Conservation (phyloP, 805 yeast species). For the Blastobotrys peoriensis region DNA sequence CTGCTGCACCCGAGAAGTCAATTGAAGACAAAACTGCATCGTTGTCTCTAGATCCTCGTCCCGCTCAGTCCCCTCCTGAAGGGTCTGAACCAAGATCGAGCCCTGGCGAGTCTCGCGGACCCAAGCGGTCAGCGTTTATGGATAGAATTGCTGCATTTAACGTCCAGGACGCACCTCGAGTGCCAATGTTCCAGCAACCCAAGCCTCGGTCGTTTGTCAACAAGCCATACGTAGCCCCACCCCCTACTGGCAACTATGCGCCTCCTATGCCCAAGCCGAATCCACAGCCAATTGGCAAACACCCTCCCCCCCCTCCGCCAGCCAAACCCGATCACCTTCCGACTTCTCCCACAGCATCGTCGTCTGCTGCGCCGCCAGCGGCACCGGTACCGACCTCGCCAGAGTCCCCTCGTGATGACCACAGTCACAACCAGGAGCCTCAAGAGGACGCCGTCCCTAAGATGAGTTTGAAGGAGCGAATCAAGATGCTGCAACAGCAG, state of each 20-base stretch:
- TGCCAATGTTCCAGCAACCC: constrained; percentile 30
- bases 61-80: not conserved
- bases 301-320: not conserved
- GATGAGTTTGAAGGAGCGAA: constrained; percentile 79
- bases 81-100: not conserved
- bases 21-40: not conserved
- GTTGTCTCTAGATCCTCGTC: not conserved
- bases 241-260: constrained; percentile 49
- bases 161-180: constrained; percentile 36
- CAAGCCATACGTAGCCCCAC: constrained; percentile 52
- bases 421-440: constrained; percentile 22
- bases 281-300: not conserved
- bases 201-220: constrained; percentile 45
- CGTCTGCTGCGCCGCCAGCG: constrained; percentile 13
- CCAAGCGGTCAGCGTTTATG: constrained; percentile 32
- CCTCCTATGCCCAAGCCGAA: constrained; percentile 33
- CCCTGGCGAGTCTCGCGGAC: not conserved
- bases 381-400: constrained; percentile 31
- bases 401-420: constrained; percentile 15
- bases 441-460: constrained; percentile 52
- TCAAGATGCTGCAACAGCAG: constrained; percentile 72
- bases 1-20: not conserved
- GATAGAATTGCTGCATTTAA: constrained; percentile 49
- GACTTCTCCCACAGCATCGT: constrained; percentile 6
- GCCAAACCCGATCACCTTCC: constrained; percentile 4